Percentiles rank a stretch among this genome's conserved stretches.
Evolutionary conservation across 306 rosid genomes (phyloP).

Genomic region (Quercus suber): DNA sequence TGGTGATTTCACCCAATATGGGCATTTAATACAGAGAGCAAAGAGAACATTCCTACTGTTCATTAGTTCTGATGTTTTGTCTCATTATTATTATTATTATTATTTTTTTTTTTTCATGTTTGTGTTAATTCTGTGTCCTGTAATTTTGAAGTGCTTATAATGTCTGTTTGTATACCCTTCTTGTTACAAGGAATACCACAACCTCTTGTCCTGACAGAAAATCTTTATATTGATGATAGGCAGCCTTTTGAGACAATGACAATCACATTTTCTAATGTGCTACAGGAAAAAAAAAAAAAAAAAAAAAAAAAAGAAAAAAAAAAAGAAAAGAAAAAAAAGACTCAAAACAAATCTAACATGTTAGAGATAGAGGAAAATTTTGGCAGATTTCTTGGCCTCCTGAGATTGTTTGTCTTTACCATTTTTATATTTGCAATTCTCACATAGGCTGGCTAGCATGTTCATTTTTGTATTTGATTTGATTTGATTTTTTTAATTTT

Average conservation of each 20-base stretch:
- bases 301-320: too few relatives aligned
- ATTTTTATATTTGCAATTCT: too few relatives aligned
- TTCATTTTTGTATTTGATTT: too few relatives aligned
- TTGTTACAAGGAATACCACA: not conserved
- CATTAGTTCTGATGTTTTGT: not conserved
- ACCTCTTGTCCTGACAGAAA: not conserved
- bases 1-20: not conserved
- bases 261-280: too few relatives aligned
- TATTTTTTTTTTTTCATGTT: not conserved
- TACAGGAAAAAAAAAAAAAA: too few relatives aligned
- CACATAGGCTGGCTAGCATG: too few relatives aligned
- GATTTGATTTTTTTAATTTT: too few relatives aligned
- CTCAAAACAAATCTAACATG: too few relatives aligned
- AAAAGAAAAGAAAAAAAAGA: too few relatives aligned
- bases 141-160: not conserved
- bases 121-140: conserved; percentile 8
- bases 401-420: too few relatives aligned
- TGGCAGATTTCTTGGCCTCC: too few relatives aligned
- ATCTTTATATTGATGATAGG: not conserved
- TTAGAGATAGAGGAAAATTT: too few relatives aligned
- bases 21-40: conserved; percentile 4
- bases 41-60: not conserved
- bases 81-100: not conserved
- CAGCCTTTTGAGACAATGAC: not conserved
- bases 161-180: conserved; percentile 2